These are phyloP conservation scores for Scheffersomyces titani DNA, from an alignment of 1,139 yeast species.

Conservation along the genomic window DNA sequence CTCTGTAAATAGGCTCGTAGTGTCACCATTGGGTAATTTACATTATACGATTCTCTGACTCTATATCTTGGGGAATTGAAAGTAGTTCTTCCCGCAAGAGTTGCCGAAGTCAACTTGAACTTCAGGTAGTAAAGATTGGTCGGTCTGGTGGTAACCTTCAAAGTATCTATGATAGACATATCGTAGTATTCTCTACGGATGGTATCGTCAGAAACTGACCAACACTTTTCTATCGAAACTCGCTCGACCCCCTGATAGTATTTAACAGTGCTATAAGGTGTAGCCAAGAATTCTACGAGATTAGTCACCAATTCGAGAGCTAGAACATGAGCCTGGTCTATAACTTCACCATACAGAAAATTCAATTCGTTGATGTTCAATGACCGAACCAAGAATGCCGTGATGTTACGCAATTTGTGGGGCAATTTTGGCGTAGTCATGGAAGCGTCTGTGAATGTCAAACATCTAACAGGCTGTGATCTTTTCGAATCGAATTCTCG, in stretches of 20 bases:
- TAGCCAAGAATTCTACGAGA: constrained; percentile 15
- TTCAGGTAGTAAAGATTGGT: constrained; percentile 5
- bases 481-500: background rate
- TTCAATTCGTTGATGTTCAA: constrained; percentile 15
- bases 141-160: constrained; percentile 3
- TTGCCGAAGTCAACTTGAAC: constrained; percentile 10
- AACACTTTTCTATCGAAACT: constrained; percentile 28
- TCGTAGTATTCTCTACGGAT: constrained; percentile 20
- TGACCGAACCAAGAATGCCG: constrained; percentile 12
- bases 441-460: constrained; percentile 15
- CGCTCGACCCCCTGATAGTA: constrained; percentile 8
- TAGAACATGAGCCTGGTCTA: constrained; percentile 27
- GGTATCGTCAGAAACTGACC: constrained; percentile 35
- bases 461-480: background rate
- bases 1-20: background rate
- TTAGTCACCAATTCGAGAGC: constrained; percentile 24
- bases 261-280: background rate
- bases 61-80: constrained; percentile 28
- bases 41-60: constrained; percentile 14
- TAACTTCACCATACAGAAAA: constrained; percentile 32
- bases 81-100: constrained; percentile 21
- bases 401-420: constrained; percentile 7
- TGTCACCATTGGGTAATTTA: constrained; percentile 1
- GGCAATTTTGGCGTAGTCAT: constrained; percentile 17
- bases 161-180: background rate